A percentile compares a stretch with the other conserved stretches of the same genome.
phyloP scores from a whole-genome alignment of 179 eudicot species.

The Beta macrorhiza region DNA sequence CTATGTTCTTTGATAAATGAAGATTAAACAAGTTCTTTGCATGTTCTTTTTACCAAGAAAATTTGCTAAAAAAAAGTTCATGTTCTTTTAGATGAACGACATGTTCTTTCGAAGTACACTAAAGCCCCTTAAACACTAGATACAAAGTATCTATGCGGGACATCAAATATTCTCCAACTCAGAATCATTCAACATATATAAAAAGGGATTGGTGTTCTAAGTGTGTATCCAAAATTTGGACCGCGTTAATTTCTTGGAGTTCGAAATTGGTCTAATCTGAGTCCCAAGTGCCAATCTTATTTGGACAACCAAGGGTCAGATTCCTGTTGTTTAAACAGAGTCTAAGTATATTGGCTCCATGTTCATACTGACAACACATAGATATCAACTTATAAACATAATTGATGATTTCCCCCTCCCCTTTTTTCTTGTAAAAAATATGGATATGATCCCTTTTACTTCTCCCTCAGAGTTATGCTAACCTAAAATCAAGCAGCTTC shows the following conservation, averaged over 20 bases:
- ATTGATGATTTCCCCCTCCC: neutral
- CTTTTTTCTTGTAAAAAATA: neutral
- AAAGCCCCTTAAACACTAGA: neutral
- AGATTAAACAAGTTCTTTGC: too few species aligned
- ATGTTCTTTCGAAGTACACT: neutral
- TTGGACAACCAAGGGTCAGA: neutral
- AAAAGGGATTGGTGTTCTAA: neutral
- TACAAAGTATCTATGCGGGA: neutral
- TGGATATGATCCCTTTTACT: neutral
- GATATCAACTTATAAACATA: neutral
- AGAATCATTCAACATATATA: neutral
- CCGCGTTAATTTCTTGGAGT: neutral
- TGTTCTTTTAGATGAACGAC: too few species aligned
- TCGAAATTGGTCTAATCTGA: neutral
- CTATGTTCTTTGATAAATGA: too few species aligned
- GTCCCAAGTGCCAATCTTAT: neutral
- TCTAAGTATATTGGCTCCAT: neutral
- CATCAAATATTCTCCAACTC: neutral
- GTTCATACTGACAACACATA: neutral
- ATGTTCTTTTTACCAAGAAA: too few species aligned
- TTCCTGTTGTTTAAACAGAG: neutral
- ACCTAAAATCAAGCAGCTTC: constrained; percentile 2
- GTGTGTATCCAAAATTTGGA: neutral
- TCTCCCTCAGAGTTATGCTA: neutral
- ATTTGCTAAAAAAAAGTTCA: too few species aligned